These are phyloP conservation scores for Aphanomyces euteiches DNA, from an alignment of 352 stramenopile species.

Conservation along the genomic window DNA sequence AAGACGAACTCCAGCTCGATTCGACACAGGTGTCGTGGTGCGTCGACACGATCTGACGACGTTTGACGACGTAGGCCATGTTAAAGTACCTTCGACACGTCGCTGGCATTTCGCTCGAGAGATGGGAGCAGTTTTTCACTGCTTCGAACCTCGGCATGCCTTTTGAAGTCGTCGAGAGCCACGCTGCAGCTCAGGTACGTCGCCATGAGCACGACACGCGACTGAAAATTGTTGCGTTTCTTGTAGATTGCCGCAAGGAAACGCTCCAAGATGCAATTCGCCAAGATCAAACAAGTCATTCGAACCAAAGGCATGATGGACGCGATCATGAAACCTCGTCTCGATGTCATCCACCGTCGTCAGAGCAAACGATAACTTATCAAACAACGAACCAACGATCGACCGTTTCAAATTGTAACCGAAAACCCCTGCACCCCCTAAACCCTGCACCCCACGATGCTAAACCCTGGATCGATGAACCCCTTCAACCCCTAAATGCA, in stretches of 20 bases:
- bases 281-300: slow-evolving; percentile 17
- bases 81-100: slow-evolving; percentile 46
- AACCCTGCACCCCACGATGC: too few species aligned
- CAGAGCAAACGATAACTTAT: too few species aligned
- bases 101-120: slow-evolving; percentile 36
- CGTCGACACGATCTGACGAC: too few species aligned
- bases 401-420: too few species aligned
- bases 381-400: too few species aligned
- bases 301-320: slow-evolving; percentile 17
- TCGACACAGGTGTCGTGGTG: slow-evolving; percentile 21
- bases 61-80: slow-evolving; percentile 41
- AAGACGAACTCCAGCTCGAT: slow-evolving; percentile 39
- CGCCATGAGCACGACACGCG: slow-evolving; percentile 31
- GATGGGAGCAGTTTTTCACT: slow-evolving; percentile 51
- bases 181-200: slow-evolving; percentile 31
- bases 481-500: too few species aligned
- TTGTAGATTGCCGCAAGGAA: slow-evolving; percentile 34
- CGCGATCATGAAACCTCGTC: not conserved
- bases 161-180: slow-evolving; percentile 37
- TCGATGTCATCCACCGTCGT: slow-evolving; percentile 9
- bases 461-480: too few species aligned
- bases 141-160: slow-evolving; percentile 39
- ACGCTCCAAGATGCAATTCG: slow-evolving; percentile 32
- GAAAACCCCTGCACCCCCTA: too few species aligned
- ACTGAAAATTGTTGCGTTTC: slow-evolving; percentile 26